Evolutionary conservation across 2,329 filamentous ascomycete genomes (phyloP), one percentile per base, ranked within the genome.

Genomic region (Fusarium liriodendri): DNA sequence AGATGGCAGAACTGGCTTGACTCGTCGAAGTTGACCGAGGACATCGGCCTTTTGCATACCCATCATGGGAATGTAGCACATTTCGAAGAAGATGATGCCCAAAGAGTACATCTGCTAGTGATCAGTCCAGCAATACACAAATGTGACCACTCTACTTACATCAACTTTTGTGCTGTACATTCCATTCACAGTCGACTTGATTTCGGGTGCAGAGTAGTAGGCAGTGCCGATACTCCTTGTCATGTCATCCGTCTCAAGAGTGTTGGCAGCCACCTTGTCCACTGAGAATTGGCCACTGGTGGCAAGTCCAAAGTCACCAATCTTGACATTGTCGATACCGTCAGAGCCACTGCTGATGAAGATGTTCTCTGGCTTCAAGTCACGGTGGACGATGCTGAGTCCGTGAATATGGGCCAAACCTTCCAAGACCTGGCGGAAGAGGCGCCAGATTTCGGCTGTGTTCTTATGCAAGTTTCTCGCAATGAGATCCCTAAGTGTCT

Each of bases 61-160:
- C 80, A 92, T 86, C 83, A 92, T 89, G 0, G 90, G 87, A 37
- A 86, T 83, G 73, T 92, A 95, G 79, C 94, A 97, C 97, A 99
- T 99, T 83, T 99, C 97, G 76, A 98, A 98, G 84, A 99, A 97
- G 66, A 99, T 98, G 72, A 99, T 94, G 0, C 97, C 97, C 47
- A 99, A 87, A 0, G 96, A 98, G 80, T 97, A 99, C 96, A 99
- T 98, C 89, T 91, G 65, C 0, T 0, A 9, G n/a, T 61, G 78
- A 74, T 76, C 63, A 69, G 57, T 22, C 33, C 8, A 60, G 10
- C 5, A 18, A 38, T 13, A 22, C 5, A 7, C 0, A 3, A 6
- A 59, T 13, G 8, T 20, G 16, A 3, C 22, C 11, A 7, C 2
- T 57, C 11, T 45, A 86, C 91, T 86, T 83, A 92, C 91, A 84